Percentiles rank a stretch among this genome's conserved stretches.
These are phyloP conservation scores for Penicillium turbatum DNA, from an alignment of 495 filamentous ascomycete genomes.

Conservation along the genomic window DNA sequence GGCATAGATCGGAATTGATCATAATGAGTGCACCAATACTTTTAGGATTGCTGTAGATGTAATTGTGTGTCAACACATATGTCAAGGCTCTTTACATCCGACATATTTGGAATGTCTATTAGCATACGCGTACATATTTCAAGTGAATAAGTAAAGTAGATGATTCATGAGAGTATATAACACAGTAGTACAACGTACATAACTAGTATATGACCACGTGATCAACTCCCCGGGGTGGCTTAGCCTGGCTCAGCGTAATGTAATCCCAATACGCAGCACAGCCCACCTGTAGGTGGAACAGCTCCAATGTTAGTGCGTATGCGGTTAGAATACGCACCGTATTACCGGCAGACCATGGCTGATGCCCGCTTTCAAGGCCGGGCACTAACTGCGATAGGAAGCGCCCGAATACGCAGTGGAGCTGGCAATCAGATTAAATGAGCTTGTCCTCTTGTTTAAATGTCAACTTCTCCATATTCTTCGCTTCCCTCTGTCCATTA, in stretches of 20 bases:
- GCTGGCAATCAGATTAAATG: constrained; percentile 2
- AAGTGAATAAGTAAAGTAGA: no score
- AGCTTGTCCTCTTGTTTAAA: background rate
- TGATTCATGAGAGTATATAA: no score
- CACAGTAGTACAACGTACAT: no score
- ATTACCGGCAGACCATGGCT: background rate
- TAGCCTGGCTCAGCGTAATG: background rate
- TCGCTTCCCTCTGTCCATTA: no score
- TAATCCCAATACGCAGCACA: background rate
- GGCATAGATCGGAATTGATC: constrained; percentile 11
- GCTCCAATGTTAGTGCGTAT: background rate
- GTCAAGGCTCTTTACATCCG: no score
- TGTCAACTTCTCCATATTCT: background rate
- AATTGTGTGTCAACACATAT: background rate
- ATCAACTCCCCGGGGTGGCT: background rate
- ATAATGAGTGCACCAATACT: constrained; percentile 2
- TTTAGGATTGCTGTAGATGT: background rate
- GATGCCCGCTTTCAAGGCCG: background rate
- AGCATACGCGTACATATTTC: no score
- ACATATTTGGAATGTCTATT: no score
- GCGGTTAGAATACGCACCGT: background rate
- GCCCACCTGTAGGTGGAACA: no score
- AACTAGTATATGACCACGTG: background rate
- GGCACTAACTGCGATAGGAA: constrained; percentile 1
- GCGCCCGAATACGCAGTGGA: background rate